Base-by-base conservation (phyloP, 2,329 filamentous ascomycete genomes). In the Cercospora zeae-maydis region DNA sequence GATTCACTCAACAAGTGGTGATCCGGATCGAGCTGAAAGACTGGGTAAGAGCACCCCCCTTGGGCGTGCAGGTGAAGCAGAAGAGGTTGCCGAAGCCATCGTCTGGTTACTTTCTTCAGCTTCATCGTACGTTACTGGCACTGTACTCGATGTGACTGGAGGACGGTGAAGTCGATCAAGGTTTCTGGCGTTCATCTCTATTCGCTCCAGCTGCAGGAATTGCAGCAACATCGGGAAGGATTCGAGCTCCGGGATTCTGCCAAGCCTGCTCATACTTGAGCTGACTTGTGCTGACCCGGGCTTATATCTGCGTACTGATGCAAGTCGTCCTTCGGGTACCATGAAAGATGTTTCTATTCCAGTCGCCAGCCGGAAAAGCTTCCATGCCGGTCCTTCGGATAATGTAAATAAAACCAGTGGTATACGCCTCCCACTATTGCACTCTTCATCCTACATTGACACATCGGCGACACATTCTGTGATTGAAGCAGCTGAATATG, bases 41-140 rank as follows among this genome's bases (percentile, higher is more conserved):
- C 59, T 73, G 11, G 69, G 71, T 1, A 66, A 65, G 14, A 65
- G 63, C 49, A 66, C 67, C n/a, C 70, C 70, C 4, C 53, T 73
- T 14, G 59, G 64, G 21, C 61, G 71, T 33, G 59, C 71, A 31
- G 71, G 71, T 16, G 65, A 69, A 31, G 70, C 70, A 37, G 64
- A 68, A 36, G 69, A 71, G 53, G 69, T 70, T 10, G 71, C 68
- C n/a, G 67, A 71, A 61, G 70, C 71, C 27, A 70, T 72, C 45
- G 49, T 72, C 7, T 73, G 70, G 70, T 51, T 72, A 21, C 53
- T 69, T 4, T 68, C 64, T n/a, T 61, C 66, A 5, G 61, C 64
- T 21, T 61, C 61, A 8, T 66, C 66, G 4, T 69, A 68, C 39
- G 64, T 68, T 4, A 68, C 66, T n/a, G 67, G 67, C 21, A 57